Evolutionary conservation across 768 basidiomycete genomes (phyloP), one percentile per base, ranked within the genome.

Genomic region (Sistotremastrum suecicum): DNA sequence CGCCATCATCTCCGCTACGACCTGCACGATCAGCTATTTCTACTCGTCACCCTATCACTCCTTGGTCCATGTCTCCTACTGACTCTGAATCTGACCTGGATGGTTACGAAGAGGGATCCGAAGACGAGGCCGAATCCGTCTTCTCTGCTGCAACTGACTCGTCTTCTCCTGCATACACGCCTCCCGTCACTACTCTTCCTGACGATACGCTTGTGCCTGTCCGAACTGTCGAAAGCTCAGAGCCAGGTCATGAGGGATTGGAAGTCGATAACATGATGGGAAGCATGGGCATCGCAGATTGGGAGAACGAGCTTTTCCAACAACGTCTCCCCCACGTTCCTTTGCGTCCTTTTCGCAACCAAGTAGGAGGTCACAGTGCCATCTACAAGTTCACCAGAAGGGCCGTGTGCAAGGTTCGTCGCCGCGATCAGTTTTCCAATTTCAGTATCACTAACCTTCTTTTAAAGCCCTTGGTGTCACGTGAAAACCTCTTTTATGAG

Each of bases 381-480:
- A 95, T 99, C 55, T 98, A 98, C 65, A 91, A 92, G 58, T 98
- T 99, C 53, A 97, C 92, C 3, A 89, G 89, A 57, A 76, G 91
- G 52, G 94, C 95, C 5, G 91, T 99, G 10, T 99, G 95, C 71
- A 99, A 99, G 80, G 94, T 95, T 54, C 56, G 83, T 61, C 34
- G 12, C 37, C 7, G 7, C 28, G 11, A 10, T 44, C 46, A 49
- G 38, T 53, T 46, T n/a, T 39, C 30, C 34, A 30, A 35, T 42
- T n/a, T 31, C 42, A 37, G 6, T 50, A 30, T 42, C 37, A 39
- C 41, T 35, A 46, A 30, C 43, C 45, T 42, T 29, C 9, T 36
- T 37, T n/a, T 10, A 5, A 61, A 98, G 92, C 94, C 94, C 10
- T 77, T 99, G 5, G 91, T 95, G 32, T 91, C 88, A 3, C 78